Evolutionary conservation across 805 yeast species (phyloP).

Genomic region (Yarrowia keelungensis): DNA sequence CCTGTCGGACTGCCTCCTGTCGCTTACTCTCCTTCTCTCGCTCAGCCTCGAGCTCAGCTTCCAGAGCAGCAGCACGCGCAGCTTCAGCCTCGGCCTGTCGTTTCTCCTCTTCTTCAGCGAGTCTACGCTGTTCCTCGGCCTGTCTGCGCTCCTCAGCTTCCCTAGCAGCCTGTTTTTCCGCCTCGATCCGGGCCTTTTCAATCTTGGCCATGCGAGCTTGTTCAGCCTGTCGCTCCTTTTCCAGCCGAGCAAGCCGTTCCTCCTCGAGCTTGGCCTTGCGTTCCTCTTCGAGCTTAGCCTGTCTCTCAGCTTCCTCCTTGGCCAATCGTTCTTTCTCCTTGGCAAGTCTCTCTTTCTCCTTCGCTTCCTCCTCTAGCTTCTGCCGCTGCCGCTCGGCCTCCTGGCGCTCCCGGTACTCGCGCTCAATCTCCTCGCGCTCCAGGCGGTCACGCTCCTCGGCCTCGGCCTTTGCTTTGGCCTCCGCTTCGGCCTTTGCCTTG

Average conservation of each 20-base stretch:
- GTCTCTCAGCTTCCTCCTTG: not conserved
- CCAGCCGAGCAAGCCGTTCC: not conserved
- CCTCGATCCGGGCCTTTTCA: slow-evolving; percentile 2
- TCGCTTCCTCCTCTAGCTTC: not conserved
- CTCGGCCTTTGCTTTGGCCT: not conserved
- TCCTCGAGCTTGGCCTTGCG: not conserved
- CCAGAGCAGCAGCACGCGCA: not conserved
- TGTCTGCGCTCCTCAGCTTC: not conserved
- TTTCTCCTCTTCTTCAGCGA: not conserved
- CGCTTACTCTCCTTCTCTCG: slow-evolving; percentile 3
- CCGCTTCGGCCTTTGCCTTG: not conserved
- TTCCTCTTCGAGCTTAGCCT: slow-evolving; percentile 8
- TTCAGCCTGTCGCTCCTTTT: slow-evolving; percentile 7
- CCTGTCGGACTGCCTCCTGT: slow-evolving; percentile 7
- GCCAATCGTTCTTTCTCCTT: slow-evolving; percentile 3
- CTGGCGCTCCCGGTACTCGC: slow-evolving; percentile 8
- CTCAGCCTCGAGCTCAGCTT: slow-evolving; percentile 19
- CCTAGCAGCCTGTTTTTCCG: slow-evolving; percentile 6
- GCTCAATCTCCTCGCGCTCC: not conserved
- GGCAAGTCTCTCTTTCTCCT: slow-evolving; percentile 6
- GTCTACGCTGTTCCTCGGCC: not conserved
- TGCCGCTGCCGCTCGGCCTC: slow-evolving; percentile 1
- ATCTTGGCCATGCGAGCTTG: slow-evolving; percentile 15
- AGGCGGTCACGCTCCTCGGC: slow-evolving; percentile 8
- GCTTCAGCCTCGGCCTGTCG: slow-evolving; percentile 6